Evolutionary conservation across 208 protist genomes (phyloP).

Genomic region (Acanthamoeba lenticulata): DNA sequence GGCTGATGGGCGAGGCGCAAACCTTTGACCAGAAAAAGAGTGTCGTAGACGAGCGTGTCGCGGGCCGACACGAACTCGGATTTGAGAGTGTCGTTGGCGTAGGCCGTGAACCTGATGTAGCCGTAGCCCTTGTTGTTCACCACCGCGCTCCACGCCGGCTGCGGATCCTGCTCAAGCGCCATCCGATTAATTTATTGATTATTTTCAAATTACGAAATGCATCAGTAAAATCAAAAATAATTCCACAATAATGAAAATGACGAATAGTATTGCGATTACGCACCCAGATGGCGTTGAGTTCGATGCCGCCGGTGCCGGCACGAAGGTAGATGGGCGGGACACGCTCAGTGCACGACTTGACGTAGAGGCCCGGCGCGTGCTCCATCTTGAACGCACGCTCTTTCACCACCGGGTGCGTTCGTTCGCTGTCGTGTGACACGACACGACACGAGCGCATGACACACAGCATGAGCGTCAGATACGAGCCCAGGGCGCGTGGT

Average conservation of each 20-base stretch:
- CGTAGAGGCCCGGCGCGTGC: background rate
- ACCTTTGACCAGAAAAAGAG: background rate
- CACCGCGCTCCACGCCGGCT: background rate
- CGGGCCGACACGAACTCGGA: background rate
- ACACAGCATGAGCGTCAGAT: too few relatives aligned
- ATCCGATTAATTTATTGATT: too few relatives aligned
- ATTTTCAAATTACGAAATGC: too few relatives aligned
- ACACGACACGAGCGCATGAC: background rate
- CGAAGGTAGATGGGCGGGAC: background rate
- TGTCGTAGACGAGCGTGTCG: background rate
- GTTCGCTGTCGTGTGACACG: background rate
- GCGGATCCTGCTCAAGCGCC: background rate
- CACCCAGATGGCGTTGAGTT: background rate
- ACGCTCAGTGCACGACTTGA: background rate
- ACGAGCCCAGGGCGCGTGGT: too few relatives aligned
- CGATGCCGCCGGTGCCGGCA: background rate
- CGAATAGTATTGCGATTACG: too few relatives aligned
- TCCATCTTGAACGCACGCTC: background rate
- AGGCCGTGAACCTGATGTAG: background rate
- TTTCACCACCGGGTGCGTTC: background rate
- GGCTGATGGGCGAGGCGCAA: too few relatives aligned
- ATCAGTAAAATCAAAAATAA: too few relatives aligned
- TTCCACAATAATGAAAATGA: too few relatives aligned
- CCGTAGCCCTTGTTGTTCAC: background rate
- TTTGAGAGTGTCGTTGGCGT: conserved; percentile 7